Evolutionary conservation across 768 basidiomycete genomes (phyloP), one percentile per base, ranked within the genome.

Genomic region (Boletus tylopilopsis): DNA sequence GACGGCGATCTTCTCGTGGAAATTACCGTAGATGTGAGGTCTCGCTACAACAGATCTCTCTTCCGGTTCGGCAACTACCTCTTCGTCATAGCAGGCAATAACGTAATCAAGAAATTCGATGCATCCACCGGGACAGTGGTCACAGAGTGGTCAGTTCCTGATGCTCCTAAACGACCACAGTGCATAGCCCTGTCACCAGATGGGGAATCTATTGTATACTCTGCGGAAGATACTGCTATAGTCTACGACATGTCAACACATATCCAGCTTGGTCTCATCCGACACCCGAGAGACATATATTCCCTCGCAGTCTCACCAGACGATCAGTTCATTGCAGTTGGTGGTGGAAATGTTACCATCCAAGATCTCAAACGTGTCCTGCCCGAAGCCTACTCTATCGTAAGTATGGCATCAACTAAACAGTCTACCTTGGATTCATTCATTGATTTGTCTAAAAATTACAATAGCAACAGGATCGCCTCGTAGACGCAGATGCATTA

Each of bases 1-100:
- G 16, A 41, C 19, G 47, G 44, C 8, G 10, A 19, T 10, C 15
- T 49, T 12, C 47, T 57, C 22, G n/a, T n/a, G 33, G 33, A 34
- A 15, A 22, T 38, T 27, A 2, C 3, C 9, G 29, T 18, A 6
- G n/a, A n/a, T n/a, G n/a, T n/a, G n/a, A n/a, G n/a, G 13, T 8
- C n/a, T 15, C 32, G 32, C 10, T 9, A 2, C 39, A 48, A 27
- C 15, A 11, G 29, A 6, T 12, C 36, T 22, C 45, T 50, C 18
- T 2, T 23, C n/a, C 53, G 54, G 54, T 42, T n/a, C 7, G n/a
- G 22, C 23, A 18, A 45, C n/a, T 42, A 49, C 4, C 33, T 55
- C 13, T 37, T 56, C 13, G 13, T 34, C 11, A 5, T 37, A 18
- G 38, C 48, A 9, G 13, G 34, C 23, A 7, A 8, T 5, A 35